Base-by-base conservation (phyloP, 805 yeast species). In the Nematodospora valgi region DNA sequence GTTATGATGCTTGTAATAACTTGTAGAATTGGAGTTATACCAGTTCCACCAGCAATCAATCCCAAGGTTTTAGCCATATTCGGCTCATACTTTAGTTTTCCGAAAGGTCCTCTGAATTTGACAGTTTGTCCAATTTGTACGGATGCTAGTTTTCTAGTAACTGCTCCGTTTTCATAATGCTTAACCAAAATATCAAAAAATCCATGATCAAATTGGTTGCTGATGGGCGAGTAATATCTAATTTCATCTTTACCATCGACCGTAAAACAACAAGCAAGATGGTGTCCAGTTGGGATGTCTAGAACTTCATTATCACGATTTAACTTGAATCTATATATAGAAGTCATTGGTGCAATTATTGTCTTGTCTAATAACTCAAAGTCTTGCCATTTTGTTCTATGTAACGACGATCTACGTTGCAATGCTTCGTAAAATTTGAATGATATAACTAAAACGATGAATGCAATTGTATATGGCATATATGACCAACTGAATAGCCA, bases 1-100 rank as follows among this genome's bases (percentile, higher is more conserved):
- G 88, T 82, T 42, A 82, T 75, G 33, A 83, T 70, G 40, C 74
- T 74, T 41, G 84, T 79, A 34, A 85, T 67, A 11, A 89, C 82
- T 61, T 88, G 95, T 51, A 84, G 71, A 62, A 86, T 80, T 24
- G 97, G 96, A 6, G 96, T 86, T 44, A 89, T 82, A 34, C 97
- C 95, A 0, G 91, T 78, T 13, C 95, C 95, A 46, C 93, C 95
- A 6, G 89, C 91, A 47, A 85, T 68, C 63, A 85, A 70, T 13
- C 80, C 78, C 38, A 85, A 68, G 40, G 78, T 75, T 41, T 72
- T 72, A 26, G 78, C 81, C 64, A 76, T 72, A 52, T 82, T 82
- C 17, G 70, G 47, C 26, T 51, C 39, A 54, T 81, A 82, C 22
- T 75, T 57, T 58, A 85, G 76, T 54, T 80, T 72, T 11, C 94